phyloP scores from a whole-genome alignment of 2,329 filamentous ascomycete genomes.

The Orbilia quercus region DNA sequence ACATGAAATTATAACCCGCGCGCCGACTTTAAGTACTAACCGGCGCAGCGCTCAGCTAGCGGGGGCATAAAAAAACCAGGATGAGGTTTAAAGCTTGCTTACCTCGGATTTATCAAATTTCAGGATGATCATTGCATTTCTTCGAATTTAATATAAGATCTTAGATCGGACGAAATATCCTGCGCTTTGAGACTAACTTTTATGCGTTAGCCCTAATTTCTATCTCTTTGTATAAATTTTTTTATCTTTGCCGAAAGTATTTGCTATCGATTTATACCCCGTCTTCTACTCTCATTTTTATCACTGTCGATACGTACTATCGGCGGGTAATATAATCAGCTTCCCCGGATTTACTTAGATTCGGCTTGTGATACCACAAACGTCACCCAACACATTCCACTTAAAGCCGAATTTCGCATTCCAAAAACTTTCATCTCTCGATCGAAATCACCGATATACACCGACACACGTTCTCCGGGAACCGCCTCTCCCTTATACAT shows the following conservation, averaged over 20 bases:
- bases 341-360: slow-evolving; percentile 21
- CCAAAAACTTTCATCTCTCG: slow-evolving; percentile 6
- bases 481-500: too few relatives aligned
- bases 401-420: slow-evolving; percentile 48
- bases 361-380: slow-evolving; percentile 47
- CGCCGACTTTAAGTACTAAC: slow-evolving; percentile 7
- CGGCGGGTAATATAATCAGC: too few relatives aligned
- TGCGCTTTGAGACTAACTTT: slow-evolving; percentile 12
- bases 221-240: too few relatives aligned
- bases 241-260: too few relatives aligned
- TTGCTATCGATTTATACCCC: too few relatives aligned
- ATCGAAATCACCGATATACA: too few relatives aligned
- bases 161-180: slow-evolving; percentile 52
- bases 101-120: slow-evolving; percentile 54
- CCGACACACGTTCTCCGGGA: too few relatives aligned
- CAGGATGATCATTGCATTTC: slow-evolving; percentile 23
- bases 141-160: neutral
- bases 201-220: slow-evolving; percentile 39
- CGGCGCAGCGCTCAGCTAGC: neutral
- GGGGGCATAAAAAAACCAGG: slow-evolving; percentile 4
- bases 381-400: slow-evolving; percentile 42
- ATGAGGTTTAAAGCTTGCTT: too few relatives aligned
- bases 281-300: too few relatives aligned
- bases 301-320: too few relatives aligned
- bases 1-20: slow-evolving; percentile 50